phyloP scores from a whole-genome alignment of 768 basidiomycete species.

The Lactarius vividus region DNA sequence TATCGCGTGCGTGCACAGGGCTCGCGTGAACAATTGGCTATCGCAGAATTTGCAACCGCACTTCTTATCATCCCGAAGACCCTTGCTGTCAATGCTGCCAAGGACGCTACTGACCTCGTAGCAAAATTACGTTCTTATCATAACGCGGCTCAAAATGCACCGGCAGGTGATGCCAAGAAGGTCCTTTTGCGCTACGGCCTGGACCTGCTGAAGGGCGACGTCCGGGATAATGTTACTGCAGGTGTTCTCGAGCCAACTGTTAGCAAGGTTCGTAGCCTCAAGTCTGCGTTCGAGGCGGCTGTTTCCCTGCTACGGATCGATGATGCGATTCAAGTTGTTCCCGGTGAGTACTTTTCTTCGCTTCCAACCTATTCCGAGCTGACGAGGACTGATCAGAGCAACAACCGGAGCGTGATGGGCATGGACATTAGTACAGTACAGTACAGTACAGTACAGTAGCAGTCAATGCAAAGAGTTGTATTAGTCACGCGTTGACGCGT shows the following conservation, averaged over 20 bases:
- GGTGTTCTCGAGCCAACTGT: constrained; percentile 96
- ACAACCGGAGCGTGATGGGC: constrained; percentile 67
- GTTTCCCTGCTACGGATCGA: constrained; percentile 94
- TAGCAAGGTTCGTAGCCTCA: constrained; percentile 95
- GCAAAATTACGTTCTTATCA: constrained; percentile 97
- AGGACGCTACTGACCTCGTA: constrained; percentile 96
- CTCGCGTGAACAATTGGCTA: constrained; percentile 96
- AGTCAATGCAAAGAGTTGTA: not conserved
- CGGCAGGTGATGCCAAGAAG: constrained; percentile 88
- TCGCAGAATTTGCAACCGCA: constrained; percentile 96
- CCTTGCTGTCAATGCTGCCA: constrained; percentile 95
- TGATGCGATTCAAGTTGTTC: constrained; percentile 89
- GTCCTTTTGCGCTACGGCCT: constrained; percentile 88
- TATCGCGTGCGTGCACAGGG: constrained; percentile 51
- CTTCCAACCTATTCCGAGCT: constrained; percentile 9
- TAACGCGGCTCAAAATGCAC: constrained; percentile 92
- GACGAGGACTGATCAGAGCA: constrained; percentile 48
- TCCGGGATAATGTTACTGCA: constrained; percentile 90
- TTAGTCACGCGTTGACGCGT: constrained; percentile 16
- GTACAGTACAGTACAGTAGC: too few relatives aligned
- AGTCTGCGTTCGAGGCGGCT: constrained; percentile 95
- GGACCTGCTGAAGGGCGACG: constrained; percentile 91
- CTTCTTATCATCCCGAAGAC: constrained; percentile 95
- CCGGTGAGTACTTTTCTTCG: constrained; percentile 46
- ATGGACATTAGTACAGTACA: constrained; percentile 66